A percentile compares a stretch with the other conserved stretches of the same genome.
These are phyloP conservation scores for Tuctoria greenei DNA, from an alignment of 176 grass and related monocot species.

Conservation along the genomic window DNA sequence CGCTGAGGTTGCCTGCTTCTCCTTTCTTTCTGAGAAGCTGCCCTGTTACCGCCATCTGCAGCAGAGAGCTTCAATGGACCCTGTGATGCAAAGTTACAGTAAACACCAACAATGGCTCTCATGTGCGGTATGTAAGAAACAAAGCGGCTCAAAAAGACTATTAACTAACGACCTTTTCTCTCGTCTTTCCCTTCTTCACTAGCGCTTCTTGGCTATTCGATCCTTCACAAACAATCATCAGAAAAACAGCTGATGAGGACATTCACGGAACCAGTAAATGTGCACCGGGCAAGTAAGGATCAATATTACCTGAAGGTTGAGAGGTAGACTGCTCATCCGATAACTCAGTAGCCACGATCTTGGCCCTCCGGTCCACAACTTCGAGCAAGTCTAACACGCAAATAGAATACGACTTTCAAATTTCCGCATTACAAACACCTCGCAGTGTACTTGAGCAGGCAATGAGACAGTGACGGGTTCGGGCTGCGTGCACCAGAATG, in stretches of 20 bases:
- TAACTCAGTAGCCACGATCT: slow-evolving; percentile 82
- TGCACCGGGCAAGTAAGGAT: slow-evolving; percentile 20
- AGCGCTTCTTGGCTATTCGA: slow-evolving; percentile 57
- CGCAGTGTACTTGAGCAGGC: slow-evolving; percentile 12
- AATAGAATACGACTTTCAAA: slow-evolving; percentile 19
- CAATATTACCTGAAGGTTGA: slow-evolving; percentile 67
- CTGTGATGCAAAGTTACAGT: slow-evolving; percentile 39
- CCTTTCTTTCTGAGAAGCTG: slow-evolving; percentile 48
- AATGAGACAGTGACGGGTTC: slow-evolving; percentile 8
- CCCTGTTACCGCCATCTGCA: slow-evolving; percentile 42
- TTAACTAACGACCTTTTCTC: slow-evolving; percentile 64
- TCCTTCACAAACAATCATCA: slow-evolving; percentile 51
- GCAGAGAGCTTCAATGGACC: slow-evolving; percentile 54
- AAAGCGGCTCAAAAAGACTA: slow-evolving; percentile 25
- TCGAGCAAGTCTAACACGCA: slow-evolving; percentile 77
- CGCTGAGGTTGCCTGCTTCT: slow-evolving; percentile 49
- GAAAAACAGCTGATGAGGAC: neutral
- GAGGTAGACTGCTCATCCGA: slow-evolving; percentile 68
- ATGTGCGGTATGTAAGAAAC: neutral
- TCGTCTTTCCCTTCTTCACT: slow-evolving; percentile 62
- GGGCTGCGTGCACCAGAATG: slow-evolving; percentile 24
- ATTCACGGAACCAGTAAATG: slow-evolving; percentile 7
- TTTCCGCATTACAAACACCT: slow-evolving; percentile 22
- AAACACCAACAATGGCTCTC: slow-evolving; percentile 20
- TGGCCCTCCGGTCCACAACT: slow-evolving; percentile 92